Conservation (phyloP, 495 filamentous ascomycete genomes). For the Xylaria flabelliformis region DNA sequence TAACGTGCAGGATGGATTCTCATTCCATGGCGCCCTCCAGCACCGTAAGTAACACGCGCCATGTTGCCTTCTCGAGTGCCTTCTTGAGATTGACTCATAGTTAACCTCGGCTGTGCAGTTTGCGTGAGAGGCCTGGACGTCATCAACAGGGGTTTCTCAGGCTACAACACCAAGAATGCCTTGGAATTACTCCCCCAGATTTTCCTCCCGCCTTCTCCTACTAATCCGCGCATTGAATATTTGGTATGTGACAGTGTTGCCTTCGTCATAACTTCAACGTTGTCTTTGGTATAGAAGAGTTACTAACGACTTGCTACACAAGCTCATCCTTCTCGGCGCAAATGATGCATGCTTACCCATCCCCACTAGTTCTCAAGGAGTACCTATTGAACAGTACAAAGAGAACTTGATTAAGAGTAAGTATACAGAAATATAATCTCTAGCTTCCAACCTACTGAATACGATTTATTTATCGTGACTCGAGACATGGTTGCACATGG, state of each 20-base stretch:
- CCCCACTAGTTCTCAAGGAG: conserved; percentile 66
- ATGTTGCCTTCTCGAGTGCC: neutral
- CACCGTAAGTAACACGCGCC: conserved; percentile 56
- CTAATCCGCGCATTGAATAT: conserved; percentile 63
- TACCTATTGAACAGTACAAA: conserved; percentile 75
- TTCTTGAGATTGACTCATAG: conserved; percentile 13
- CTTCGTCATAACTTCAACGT: neutral
- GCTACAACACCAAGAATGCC: conserved; percentile 57
- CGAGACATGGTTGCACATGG: neutral
- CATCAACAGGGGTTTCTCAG: conserved; percentile 57
- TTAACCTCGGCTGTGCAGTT: conserved; percentile 42
- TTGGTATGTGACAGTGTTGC: conserved; percentile 58
- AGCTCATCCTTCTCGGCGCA: conserved; percentile 85
- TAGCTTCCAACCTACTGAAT: too few species aligned
- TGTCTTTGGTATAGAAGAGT: neutral
- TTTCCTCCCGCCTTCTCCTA: conserved; percentile 52
- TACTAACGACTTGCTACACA: conserved; percentile 30
- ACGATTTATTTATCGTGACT: neutral
- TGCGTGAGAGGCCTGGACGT: conserved; percentile 53
- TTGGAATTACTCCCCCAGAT: conserved; percentile 50
- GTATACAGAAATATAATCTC: neutral
- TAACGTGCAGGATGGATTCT: conserved; percentile 67
- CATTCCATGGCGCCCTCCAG: conserved; percentile 73
- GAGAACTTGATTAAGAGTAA: conserved; percentile 62
- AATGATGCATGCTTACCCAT: conserved; percentile 78